These are phyloP conservation scores for Marasmius sp. DNA, from an alignment of 1,284 basidiomycete genomes.

Conservation along the genomic window DNA sequence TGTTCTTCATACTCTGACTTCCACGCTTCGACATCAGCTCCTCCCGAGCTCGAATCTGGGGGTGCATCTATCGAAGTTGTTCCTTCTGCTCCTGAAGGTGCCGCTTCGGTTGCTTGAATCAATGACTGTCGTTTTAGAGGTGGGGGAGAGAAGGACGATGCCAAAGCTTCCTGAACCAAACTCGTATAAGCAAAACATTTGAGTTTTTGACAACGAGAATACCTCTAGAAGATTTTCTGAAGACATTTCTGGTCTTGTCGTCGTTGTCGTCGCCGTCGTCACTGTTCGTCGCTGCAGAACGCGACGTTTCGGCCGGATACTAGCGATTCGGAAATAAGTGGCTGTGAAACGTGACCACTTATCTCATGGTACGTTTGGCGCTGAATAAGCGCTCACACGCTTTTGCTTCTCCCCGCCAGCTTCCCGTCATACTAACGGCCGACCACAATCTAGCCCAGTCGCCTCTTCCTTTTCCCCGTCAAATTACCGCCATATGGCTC, in stretches of 20 bases:
- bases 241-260: background rate
- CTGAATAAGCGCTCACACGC: too few species aligned
- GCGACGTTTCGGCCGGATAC: too few species aligned
- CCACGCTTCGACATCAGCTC: conserved; percentile 42
- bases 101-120: background rate
- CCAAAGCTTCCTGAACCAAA: conserved; percentile 7
- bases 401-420: too few species aligned
- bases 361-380: too few species aligned
- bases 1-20: conserved; percentile 69
- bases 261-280: background rate
- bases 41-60: background rate
- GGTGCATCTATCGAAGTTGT: background rate
- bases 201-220: background rate
- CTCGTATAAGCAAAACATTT: background rate
- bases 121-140: conserved; percentile 16
- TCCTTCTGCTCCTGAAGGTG: conserved; percentile 2
- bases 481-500: too few species aligned
- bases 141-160: conserved; percentile 17
- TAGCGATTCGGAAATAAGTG: too few species aligned
- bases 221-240: background rate
- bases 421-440: too few species aligned
- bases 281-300: too few species aligned
- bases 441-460: too few species aligned
- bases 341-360: too few species aligned
- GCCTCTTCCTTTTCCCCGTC: too few species aligned